Base-by-base conservation (phyloP, 805 yeast species). In the Torulaspora indica region DNA sequence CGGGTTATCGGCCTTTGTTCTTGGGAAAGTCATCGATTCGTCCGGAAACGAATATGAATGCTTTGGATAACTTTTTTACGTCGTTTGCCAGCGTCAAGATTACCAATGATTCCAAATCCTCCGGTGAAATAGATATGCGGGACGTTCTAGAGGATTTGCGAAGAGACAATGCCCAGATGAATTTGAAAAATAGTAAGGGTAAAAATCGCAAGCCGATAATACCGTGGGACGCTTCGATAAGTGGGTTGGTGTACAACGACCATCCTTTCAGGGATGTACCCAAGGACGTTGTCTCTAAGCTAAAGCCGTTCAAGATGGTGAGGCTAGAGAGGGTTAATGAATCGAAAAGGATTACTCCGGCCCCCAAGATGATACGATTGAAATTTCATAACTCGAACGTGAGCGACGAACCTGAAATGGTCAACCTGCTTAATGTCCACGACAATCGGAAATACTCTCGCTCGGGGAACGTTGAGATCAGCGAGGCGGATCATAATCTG, bases 301-400 rank as follows among this genome's bases (percentile, higher is more conserved):
- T 71, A 29, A 65, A 61, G 20, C 73, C 75, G 0, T 71, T 67
- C 49, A 56, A 54, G 42, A 43, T 64, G 35, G 47, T 78, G 87
- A 70, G 75, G 80, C 67, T 77, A 78, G 68, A 86, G 79, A 74
- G 82, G 81, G 91, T 84, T 81, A 74, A 78, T 81, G 64, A 91
- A 81, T 67, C 83, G 80, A 72, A 75, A 77, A 69, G 80, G 81
- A 77, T 77, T 85, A 14, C 15, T 69, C 77, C 86, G 73, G 81
- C 77, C 73, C 79, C 77, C 34, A 86, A 81, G 63, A 73, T 88
- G 49, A 59, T 64, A 4, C 52, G 47, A 12, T 51, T 66, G 55
- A 61, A 54, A 41, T 62, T 65, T 9, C 68, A 66, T 43, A 63
- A 57, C 43, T 46, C 62, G 1, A 55, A 52, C 35, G 59, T 66